Conservation (phyloP, 441 rosid genomes). For the Adansonia gregorii region DNA sequence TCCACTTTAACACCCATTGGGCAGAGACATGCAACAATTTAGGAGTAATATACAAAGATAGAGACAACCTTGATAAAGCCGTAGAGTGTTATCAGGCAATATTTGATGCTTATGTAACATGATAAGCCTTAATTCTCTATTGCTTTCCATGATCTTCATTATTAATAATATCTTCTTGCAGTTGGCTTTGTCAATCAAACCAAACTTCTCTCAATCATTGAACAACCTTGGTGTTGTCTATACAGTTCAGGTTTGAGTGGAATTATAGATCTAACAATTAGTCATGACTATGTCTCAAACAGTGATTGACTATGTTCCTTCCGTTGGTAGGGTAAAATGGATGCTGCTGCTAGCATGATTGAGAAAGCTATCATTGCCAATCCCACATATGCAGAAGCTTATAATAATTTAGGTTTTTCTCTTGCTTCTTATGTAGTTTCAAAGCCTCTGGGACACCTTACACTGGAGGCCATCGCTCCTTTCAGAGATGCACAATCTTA, state of each 20-base stretch:
- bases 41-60: constrained; percentile 97
- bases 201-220: constrained; percentile 94
- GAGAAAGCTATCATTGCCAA: constrained; percentile 93
- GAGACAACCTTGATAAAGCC: constrained; percentile 98
- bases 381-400: constrained; percentile 97
- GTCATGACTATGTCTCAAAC: constrained; percentile 14
- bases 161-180: constrained; percentile 39
- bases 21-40: constrained; percentile 99
- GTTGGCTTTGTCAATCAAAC: constrained; percentile 96
- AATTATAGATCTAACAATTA: constrained; percentile 20
- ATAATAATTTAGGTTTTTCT: constrained; percentile 84
- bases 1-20: constrained; percentile 96
- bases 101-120: constrained; percentile 27
- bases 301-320: constrained; percentile 26
- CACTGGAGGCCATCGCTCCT: background rate
- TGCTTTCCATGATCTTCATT: constrained; percentile 11
- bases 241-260: constrained; percentile 86
- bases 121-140: constrained; percentile 21
- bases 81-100: constrained; percentile 96
- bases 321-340: constrained; percentile 90
- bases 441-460: background rate
- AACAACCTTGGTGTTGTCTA: constrained; percentile 98
- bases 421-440: constrained; percentile 18
- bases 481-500: background rate
- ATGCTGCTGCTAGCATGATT: constrained; percentile 96